These are phyloP conservation scores for Dioszegia aurantiaca DNA, from an alignment of 768 basidiomycete genomes.

Conservation along the genomic window DNA sequence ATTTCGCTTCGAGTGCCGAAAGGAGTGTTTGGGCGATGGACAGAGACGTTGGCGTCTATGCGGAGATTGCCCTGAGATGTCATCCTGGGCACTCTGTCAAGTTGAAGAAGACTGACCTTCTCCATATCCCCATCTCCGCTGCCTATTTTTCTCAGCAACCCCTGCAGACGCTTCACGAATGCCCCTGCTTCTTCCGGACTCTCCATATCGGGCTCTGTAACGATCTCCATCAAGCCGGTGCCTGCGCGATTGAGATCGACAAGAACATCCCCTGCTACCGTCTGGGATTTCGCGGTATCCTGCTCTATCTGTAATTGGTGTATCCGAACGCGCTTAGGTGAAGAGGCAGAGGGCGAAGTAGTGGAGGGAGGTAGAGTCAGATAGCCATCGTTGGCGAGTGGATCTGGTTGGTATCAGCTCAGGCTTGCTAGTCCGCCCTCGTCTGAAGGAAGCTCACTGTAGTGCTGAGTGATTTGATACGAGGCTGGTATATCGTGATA, in stretches of 20 bases:
- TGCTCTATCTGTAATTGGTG: constrained; percentile 95
- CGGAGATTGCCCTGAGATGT: constrained; percentile 67
- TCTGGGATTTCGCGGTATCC: constrained; percentile 37
- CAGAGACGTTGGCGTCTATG: constrained; percentile 93
- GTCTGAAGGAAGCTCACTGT: constrained; percentile 67
- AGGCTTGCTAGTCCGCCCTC: too few relatives aligned
- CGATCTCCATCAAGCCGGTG: constrained; percentile 87
- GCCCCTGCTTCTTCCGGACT: constrained; percentile 73
- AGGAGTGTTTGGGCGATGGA: constrained; percentile 63
- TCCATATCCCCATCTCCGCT: constrained; percentile 98
- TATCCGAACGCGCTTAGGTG: constrained; percentile 57
- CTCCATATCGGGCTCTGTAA: constrained; percentile 89
- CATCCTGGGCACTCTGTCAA: constrained; percentile 53
- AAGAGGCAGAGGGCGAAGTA: background rate
- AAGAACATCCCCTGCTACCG: constrained; percentile 44
- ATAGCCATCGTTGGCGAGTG: constrained; percentile 68
- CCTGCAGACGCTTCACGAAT: constrained; percentile 80
- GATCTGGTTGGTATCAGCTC: too few relatives aligned
- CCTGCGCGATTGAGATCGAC: constrained; percentile 92
- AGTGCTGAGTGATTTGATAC: constrained; percentile 96
- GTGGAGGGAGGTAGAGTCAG: constrained; percentile 48
- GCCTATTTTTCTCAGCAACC: constrained; percentile 73
- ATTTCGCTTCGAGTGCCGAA: constrained; percentile 83
- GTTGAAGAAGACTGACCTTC: constrained; percentile 58
- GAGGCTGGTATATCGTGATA: constrained; percentile 91